Evolutionary conservation across 352 stramenopile genomes (phyloP), one percentile per base, ranked within the genome.

Genomic region (Phytophthora tentaculata): DNA sequence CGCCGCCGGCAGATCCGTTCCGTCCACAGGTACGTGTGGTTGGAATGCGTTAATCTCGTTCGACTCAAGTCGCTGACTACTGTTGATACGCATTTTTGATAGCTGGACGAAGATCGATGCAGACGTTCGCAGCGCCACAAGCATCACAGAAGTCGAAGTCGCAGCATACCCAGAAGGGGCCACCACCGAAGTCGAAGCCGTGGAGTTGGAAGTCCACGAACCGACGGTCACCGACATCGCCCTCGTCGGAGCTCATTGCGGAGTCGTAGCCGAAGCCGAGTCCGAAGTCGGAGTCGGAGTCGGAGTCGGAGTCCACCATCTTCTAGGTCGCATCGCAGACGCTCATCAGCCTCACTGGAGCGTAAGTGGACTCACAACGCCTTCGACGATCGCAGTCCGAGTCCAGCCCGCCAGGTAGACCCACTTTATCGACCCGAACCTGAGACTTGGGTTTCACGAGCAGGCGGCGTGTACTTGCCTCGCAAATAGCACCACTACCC

Each of bases 401-500:
- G 88, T 67, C 86, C 88, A 12, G 65, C 80, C 7, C 83, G 88
- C 14, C 55, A 83, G 47, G 37, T 77, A 6, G 74, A 94, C 62
- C 84, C 86, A 23, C 76, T 77, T 10, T 96, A 96, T 69, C 74
- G 69, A 10, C 88, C 88, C 0, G 82, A 94, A 53, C 77, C 86
- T 0, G 83, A 91, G 47, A 37, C 69, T 0, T 96, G 88, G 88
- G 80, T 92, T 19, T 96, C 88, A 5, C 75, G 84, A 55, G 88
- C 88, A 12, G 88, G 88, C 9, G 88, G 88, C 5, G 86, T 96
- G 10, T 96, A 96, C 53, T 56, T 96, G 41, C 83, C 86, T 29
- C 73, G 79, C 14, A 84, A 83, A 49, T 78, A 74, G 19, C 50
- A 50, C 51, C 9, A 39, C 20, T 32, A 51, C 29, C 23, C 29